A percentile compares a stretch with the other conserved stretches of the same genome.
Evolutionary conservation across 176 grass and related monocot genomes (phyloP).

Genomic region (Tillandsia fasciculata): DNA sequence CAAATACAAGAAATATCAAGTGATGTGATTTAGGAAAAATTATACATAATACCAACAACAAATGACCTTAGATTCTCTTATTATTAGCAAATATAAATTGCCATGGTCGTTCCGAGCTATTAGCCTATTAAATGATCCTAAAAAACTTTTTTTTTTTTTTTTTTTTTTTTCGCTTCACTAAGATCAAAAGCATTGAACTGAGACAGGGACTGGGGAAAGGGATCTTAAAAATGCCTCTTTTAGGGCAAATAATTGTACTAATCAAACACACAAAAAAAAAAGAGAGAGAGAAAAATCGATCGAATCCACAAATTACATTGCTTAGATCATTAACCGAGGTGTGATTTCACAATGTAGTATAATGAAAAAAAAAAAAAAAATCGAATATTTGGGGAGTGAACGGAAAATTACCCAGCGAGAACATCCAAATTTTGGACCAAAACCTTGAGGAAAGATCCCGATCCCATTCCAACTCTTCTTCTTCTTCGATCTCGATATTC

Average conservation of each 20-base stretch:
- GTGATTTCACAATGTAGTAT: neutral
- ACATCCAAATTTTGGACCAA: conserved; percentile 23
- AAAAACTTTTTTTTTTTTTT: neutral
- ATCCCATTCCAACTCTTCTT: conserved; percentile 9
- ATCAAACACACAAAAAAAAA: neutral
- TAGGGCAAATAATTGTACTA: neutral
- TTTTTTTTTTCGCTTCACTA: neutral
- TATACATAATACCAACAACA: neutral
- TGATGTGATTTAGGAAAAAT: neutral
- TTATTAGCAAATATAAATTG: no score
- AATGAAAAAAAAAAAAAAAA: neutral
- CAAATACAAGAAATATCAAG: neutral
- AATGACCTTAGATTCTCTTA: no score
- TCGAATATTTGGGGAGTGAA: neutral
- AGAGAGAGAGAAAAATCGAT: neutral
- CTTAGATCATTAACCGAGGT: no score
- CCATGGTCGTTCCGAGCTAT: no score
- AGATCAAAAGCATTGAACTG: neutral
- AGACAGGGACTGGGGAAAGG: neutral
- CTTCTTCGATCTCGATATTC: neutral
- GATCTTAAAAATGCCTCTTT: neutral
- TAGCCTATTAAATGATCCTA: neutral
- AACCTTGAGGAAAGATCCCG: conserved; percentile 24
- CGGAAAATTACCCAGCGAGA: conserved; percentile 18
- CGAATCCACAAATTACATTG: neutral